Base-by-base conservation (phyloP, 371 early-diverging fungal species). In the Apophysomyces sp. region DNA sequence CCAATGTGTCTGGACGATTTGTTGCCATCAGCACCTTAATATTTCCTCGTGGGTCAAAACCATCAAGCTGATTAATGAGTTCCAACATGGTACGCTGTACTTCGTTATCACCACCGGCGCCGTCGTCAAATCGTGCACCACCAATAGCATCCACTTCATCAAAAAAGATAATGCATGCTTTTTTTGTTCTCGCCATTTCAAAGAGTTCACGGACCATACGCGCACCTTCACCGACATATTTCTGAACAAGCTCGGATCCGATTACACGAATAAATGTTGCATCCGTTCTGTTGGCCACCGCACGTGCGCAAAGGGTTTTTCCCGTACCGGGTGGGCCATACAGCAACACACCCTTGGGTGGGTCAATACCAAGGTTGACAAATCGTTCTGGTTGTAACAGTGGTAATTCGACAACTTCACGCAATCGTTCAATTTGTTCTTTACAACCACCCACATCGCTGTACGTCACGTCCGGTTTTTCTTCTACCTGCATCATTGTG, bases 21-120 rank as follows among this genome's bases (percentile, higher is more conserved):
- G 99, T 99, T n/a, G 99, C 99, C 99, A 99, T 99, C 66, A 99
- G 97, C 4, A 99, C 94, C 81, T 99, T 99, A 80, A 99, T 99
- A 81, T 95, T 98, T 74, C 98, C 95, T 62, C 96, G 92, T 3
- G 98, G 93, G 74, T 99, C 99, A 68, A 99, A 99, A 55, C 99
- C 99, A 69, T 99, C 99, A 61, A 99, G 83, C 80, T 99, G 99
- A 81, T 99, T 99, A 62, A 99, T 99, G 64, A 99, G 81, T 82
- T 99, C 99, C 67, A 99, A 85, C 99, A 99, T 99, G 18, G 99
- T 99, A 70, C 99, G 90, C 61, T 77, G 78, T 9, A 99, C 99
- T 86, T 99, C 99, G 57, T 93, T 93, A 76, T 99, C 99, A 27
- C 96, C 93, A 51, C 92, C 90, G 32, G 89, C 86, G 49, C 93